These are phyloP conservation scores for Leishmania gerbilli DNA, from an alignment of 208 protist species.

Conservation along the genomic window DNA sequence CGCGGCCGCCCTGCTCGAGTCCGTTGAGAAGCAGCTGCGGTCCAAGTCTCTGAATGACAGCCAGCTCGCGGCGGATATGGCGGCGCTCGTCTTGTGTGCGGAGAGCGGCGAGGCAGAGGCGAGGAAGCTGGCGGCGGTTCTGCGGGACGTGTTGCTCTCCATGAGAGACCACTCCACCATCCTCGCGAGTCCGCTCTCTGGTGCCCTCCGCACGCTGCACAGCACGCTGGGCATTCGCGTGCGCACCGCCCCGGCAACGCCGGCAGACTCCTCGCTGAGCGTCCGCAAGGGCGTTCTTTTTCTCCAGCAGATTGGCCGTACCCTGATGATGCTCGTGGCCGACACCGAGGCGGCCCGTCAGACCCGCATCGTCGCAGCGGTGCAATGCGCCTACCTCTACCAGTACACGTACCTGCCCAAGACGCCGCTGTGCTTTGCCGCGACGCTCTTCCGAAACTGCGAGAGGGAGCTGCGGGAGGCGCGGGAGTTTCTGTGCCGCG, in stretches of 20 bases:
- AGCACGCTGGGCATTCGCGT: conserved; percentile 48
- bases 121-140: conserved; percentile 38
- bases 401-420: conserved; percentile 70
- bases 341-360: conserved; percentile 47
- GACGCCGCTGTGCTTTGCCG: conserved; percentile 64
- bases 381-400: conserved; percentile 75
- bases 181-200: conserved; percentile 59
- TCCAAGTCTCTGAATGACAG: conserved; percentile 23
- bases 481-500: conserved; percentile 35
- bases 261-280: conserved; percentile 11
- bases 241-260: conserved; percentile 15
- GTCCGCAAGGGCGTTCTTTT: conserved; percentile 34
- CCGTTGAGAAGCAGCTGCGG: conserved; percentile 27
- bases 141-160: conserved; percentile 36
- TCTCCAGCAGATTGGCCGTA: conserved; percentile 46
- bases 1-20: conserved; percentile 9
- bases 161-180: conserved; percentile 47
- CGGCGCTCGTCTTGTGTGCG: conserved; percentile 34
- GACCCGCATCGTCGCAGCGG: conserved; percentile 61
- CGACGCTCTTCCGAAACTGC: conserved; percentile 37
- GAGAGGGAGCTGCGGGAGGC: conserved; percentile 33
- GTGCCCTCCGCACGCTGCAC: conserved; percentile 61
- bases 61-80: conserved; percentile 49
- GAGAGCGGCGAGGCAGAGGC: conserved; percentile 46
- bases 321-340: conserved; percentile 61